Evolutionary conservation across 352 stramenopile species (phyloP), one percentile per base, ranked within the genome.

Genomic region (Globisporangium canariense): DNA sequence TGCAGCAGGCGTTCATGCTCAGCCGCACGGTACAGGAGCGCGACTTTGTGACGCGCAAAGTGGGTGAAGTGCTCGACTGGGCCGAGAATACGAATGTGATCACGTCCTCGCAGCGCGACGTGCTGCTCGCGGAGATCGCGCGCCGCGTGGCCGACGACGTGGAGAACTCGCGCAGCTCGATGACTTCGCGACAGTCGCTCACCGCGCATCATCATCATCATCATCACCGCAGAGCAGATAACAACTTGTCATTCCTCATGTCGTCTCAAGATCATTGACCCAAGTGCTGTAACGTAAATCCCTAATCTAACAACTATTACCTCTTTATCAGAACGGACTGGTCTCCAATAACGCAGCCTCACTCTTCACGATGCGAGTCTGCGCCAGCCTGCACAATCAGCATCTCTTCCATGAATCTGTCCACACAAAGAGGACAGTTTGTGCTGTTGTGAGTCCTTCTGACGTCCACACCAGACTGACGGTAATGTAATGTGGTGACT

Each of bases 1-100:
- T 91, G 49, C 82, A 95, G 55, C 81, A 94, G 65, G 82, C 86
- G 10, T 91, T 93, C 68, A 94, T 94, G 86, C 81, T 94, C 18
- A 89, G 81, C 22, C 80, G 81, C 28, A 90, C 82, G 18, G 78
- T 90, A 2, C 70, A 90, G 41, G 86, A 94, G 64, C 77, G 82
- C 18, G 86, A 93, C 60, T 78, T 89, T 34, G 83, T 94, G 55
- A 91, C 83, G 38, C 83, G 86, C 11, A 84, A 89, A 54, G 82
- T 94, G 25, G 83, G 81, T 20, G 82, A 94, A 66, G 86, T 93
- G 28, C 69, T 94, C n/a, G 84, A 93, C 64, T 93, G 83, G 86
- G 86, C 86, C 9, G 86, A 91, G 53, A 79, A 86, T 59, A 83
- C 80, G 18, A 78, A 82, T 34, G 77, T 93, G 25, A 91, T 94